Evolutionary conservation across 1,284 basidiomycete genomes (phyloP).

Genomic region (Microbotryum saponariae): DNA sequence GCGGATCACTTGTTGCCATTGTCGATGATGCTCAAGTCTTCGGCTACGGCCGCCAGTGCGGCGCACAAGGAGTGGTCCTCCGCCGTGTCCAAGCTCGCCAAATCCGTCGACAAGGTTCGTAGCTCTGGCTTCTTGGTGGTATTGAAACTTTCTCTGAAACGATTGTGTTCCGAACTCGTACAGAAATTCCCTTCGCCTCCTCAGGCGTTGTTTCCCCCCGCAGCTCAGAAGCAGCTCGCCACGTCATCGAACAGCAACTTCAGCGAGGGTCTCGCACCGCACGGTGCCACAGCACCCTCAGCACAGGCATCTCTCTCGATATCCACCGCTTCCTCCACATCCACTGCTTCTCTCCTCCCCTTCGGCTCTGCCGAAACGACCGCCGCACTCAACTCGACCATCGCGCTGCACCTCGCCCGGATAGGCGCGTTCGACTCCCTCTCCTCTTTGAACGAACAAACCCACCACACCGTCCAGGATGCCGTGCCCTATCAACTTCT

Average conservation of each 20-base stretch:
- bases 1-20: conserved; percentile 16
- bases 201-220: conserved; percentile 16
- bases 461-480: conserved; percentile 36
- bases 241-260: not conserved
- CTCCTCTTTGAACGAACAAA: conserved; percentile 45
- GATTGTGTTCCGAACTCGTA: not conserved
- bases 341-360: conserved; percentile 52
- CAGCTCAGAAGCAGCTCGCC: not conserved
- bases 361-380: conserved; percentile 58
- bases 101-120: conserved; percentile 75
- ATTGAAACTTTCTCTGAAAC: not conserved
- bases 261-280: not conserved
- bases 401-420: conserved; percentile 67
- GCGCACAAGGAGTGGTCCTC: conserved; percentile 78
- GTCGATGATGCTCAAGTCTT: conserved; percentile 14
- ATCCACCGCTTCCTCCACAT: conserved; percentile 41
- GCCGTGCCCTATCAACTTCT: conserved; percentile 39
- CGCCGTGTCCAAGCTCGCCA: conserved; percentile 66
- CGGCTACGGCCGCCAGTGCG: conserved; percentile 53
- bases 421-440: conserved; percentile 70
- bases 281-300: too few relatives aligned
- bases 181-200: conserved; percentile 63
- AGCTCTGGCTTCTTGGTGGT: not conserved
- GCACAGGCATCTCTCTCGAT: not conserved
- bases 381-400: conserved; percentile 59